Base-by-base conservation (phyloP, 2,329 filamentous ascomycete species). In the Bipolaris sorokiniana region DNA sequence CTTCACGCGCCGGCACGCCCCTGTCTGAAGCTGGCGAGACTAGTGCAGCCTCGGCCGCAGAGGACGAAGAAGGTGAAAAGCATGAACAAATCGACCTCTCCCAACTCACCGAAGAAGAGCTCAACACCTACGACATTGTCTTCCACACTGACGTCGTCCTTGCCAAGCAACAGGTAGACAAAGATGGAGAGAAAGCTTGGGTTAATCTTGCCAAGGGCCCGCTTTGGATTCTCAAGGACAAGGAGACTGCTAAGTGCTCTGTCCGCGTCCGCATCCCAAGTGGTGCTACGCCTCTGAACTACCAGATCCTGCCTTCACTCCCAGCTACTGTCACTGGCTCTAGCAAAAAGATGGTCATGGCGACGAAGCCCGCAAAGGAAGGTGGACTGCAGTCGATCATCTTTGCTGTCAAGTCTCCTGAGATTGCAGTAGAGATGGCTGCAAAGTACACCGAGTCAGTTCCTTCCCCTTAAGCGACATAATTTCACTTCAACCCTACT, bases 141-240 rank as follows among this genome's bases (percentile, higher is more conserved):
- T 77, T 76, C 56, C 65, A 73, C 42, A 61, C 64, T 13, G 66
- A 71, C 33, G 59, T 60, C 13, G 66, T 68, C 16, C 56, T 75
- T 36, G 68, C 67, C 41, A 72, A 73, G 57, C 62, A 71, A 47
- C 60, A 67, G 38, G 61, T 70, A 22, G 64, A 67, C 26, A 62
- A 71, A 36, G 62, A 62, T 15, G 57, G 64, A 28, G 65, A 60
- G 37, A 73, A 73, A 55, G 56, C 58, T 1, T 77, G 74, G 74
- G 64, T 69, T 23, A 73, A 63, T 46, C 55, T 71, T 31, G 71
- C 68, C 2, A 70, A 67, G 26, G 75, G 73, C 11, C 69, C 70
- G 3, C 57, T 77, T 3, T 75, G 70, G 63, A 72, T 77, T 26
- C 66, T 77, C 41, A 74, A 73, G 59, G 68, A 75, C 58, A 77